Evolutionary conservation across 2,329 filamentous ascomycete genomes (phyloP), one percentile per base, ranked within the genome.

Genomic region (Diaporthe sp.): DNA sequence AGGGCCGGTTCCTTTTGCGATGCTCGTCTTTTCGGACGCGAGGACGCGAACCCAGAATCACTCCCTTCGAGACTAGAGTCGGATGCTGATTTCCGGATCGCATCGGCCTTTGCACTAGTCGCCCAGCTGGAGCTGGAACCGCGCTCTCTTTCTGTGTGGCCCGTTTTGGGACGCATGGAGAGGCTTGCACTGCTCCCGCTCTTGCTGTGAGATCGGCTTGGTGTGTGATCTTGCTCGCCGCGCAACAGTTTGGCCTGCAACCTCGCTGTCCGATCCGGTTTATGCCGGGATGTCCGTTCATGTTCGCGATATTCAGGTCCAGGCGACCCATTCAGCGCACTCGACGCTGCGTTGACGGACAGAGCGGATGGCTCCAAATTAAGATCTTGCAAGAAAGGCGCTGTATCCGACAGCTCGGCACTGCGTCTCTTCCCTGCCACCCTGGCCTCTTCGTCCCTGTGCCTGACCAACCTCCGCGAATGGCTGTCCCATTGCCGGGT

Each of bases 301-400:
- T 37, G 44, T 6, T 74, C 74, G 51, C 79, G 80, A 81, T 73
- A 76, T 76, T 74, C 78, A 80, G 71, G 27, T 12, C 17, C 70
- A 55, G 53, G 42, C 77, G 81, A 75, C 13, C 84, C 82, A 55
- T 81, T 86, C 7, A 91, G 77, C 9, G 89, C 89, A 77, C 88
- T 91, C 8, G 89, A 89, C 22, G 89, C 89, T 55, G 89, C 89
- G 68, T 87, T 89, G 17, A 91, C 79, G 9, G 89, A 90, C 3
- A 90, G 82, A 2, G 86, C 81, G 2, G 88, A 88, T 15, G 87
- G 83, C 0, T 81, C 81, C 35, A 80, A 74, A 39, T 80, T 81
- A 2, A 79, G 84, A 27, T 88, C 87, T 17, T 84, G 84, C 4
- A 84, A 85, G 58, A 82, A 83, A 50, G 85, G 82, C 59, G 58